phyloP scores from a whole-genome alignment of 768 basidiomycete species.

The Boletus coccyginus region DNA sequence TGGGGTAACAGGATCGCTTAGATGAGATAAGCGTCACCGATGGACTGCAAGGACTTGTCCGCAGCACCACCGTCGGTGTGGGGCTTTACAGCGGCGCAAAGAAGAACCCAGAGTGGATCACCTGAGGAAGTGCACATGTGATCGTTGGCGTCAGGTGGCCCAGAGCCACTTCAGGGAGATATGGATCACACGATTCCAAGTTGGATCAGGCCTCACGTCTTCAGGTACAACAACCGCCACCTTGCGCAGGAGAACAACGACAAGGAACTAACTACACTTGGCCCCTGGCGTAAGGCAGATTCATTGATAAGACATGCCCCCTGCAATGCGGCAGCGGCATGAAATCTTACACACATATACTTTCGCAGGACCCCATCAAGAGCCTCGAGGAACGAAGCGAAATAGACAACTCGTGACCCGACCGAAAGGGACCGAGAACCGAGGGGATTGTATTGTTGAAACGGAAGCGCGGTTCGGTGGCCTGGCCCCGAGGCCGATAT shows the following conservation, averaged over 20 bases:
- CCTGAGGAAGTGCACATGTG: background rate
- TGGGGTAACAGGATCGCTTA: constrained; percentile 1
- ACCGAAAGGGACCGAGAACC: background rate
- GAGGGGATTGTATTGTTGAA: background rate
- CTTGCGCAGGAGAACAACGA: background rate
- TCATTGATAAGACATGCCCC: background rate
- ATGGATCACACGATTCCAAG: background rate
- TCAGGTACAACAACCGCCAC: constrained; percentile 17
- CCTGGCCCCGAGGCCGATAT: background rate
- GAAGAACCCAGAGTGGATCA: background rate
- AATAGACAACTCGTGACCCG: constrained; percentile 16
- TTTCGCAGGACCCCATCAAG: background rate
- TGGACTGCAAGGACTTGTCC: background rate
- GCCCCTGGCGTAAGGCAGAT: background rate
- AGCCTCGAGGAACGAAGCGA: constrained; percentile 22
- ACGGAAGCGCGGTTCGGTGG: background rate
- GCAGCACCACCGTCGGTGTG: background rate
- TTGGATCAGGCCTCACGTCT: too few relatives aligned
- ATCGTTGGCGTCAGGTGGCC: background rate
- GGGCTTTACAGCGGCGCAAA: background rate
- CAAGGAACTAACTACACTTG: background rate
- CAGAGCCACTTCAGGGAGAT: background rate
- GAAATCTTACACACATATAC: background rate
- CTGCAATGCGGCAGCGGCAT: background rate
- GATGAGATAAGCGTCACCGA: constrained; percentile 11